Percentiles rank a stretch among this genome's conserved stretches.
Conservation (phyloP, 441 rosid species). For the Syzygium malaccense region DNA sequence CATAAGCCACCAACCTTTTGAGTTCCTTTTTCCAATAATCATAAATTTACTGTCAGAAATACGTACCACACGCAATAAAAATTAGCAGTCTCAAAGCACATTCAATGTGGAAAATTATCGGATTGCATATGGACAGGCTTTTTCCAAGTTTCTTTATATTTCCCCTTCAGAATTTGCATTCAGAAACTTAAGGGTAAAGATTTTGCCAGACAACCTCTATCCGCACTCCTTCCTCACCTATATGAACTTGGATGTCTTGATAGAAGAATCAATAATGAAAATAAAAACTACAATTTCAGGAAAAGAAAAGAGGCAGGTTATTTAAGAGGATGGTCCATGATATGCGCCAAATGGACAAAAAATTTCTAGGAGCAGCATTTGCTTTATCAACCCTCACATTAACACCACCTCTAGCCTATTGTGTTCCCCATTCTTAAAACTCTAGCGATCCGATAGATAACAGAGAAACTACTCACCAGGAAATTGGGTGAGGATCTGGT, state of each 20-base stretch:
- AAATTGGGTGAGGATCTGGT: slow-evolving; percentile 58
- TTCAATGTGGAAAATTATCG: not conserved
- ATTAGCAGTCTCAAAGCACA: not conserved
- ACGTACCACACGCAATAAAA: not conserved
- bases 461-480: slow-evolving; percentile 39
- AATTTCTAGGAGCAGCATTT: not conserved
- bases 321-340: not conserved
- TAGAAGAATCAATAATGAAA: not conserved
- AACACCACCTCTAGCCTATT: not conserved
- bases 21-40: slow-evolving; percentile 50
- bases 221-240: not conserved
- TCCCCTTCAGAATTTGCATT: not conserved
- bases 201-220: not conserved
- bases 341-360: not conserved
- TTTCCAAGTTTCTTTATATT: not conserved
- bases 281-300: not conserved
- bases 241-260: not conserved
- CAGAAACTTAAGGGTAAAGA: not conserved
- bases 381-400: not conserved
- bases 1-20: slow-evolving; percentile 80
- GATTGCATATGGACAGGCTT: not conserved
- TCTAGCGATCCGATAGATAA: not conserved
- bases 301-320: not conserved
- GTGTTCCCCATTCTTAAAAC: not conserved
- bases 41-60: not conserved